phyloP scores from a whole-genome alignment of 2,329 filamentous ascomycete species.

The Colletotrichum somersetense region DNA sequence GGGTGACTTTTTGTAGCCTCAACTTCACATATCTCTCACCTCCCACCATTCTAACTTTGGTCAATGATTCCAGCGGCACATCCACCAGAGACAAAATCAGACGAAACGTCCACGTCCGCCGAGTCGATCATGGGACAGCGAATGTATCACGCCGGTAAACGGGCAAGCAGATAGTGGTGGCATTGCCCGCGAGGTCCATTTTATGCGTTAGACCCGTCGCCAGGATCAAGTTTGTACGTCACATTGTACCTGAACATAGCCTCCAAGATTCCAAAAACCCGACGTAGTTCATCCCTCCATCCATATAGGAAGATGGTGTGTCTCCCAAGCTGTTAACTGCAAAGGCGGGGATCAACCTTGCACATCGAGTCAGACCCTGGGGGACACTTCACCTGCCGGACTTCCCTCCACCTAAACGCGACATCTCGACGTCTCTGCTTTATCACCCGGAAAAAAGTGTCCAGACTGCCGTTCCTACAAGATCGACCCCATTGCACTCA shows the following conservation, averaged over 20 bases:
- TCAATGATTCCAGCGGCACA: not conserved
- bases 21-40: not conserved
- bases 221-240: not conserved
- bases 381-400: not conserved
- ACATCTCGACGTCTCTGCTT: not conserved
- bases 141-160: not conserved
- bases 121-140: not conserved
- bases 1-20: not conserved
- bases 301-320: too few relatives aligned
- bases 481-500: not conserved
- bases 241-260: not conserved
- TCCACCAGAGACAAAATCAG: not conserved
- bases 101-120: not conserved
- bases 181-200: not conserved
- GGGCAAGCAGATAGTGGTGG: not conserved
- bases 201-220: not conserved
- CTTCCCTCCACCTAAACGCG: not conserved
- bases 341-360: not conserved
- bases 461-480: not conserved
- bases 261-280: rapidly evolving
- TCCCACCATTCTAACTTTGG: not conserved
- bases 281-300: not conserved
- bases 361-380: not conserved
- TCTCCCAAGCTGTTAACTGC: rapidly evolving
- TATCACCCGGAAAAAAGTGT: not conserved